phyloP scores from a whole-genome alignment of 179 eudicot genomes.

The Beta macrorhiza region DNA sequence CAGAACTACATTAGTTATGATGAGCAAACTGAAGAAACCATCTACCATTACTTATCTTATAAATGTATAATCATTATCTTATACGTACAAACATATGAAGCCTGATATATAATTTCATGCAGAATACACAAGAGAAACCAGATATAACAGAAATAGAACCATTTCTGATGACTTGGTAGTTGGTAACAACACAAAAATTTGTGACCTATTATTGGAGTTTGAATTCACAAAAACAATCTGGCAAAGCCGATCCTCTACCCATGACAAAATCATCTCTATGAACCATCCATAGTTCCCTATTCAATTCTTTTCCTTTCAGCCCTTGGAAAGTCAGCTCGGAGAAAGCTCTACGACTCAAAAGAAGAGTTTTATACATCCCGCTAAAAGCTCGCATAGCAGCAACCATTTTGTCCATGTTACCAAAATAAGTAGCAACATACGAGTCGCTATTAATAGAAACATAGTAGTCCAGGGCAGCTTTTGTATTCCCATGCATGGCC shows the following conservation, averaged over 20 bases:
- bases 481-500: slow-evolving; percentile 95
- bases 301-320: slow-evolving; percentile 50
- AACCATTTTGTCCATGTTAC: slow-evolving; percentile 99
- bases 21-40: too few relatives aligned
- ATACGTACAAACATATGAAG: too few relatives aligned
- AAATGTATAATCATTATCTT: too few relatives aligned
- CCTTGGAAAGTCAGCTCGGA: slow-evolving; percentile 60
- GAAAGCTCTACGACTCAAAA: slow-evolving; percentile 71
- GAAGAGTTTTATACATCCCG: slow-evolving; percentile 70
- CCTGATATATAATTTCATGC: too few relatives aligned
- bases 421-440: slow-evolving; percentile 86
- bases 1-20: too few relatives aligned
- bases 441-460: slow-evolving; percentile 84
- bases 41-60: too few relatives aligned
- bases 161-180: too few relatives aligned
- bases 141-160: too few relatives aligned
- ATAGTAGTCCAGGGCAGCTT: slow-evolving; percentile 90
- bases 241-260: slow-evolving; percentile 88
- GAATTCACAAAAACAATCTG: slow-evolving; percentile 92
- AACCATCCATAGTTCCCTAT: slow-evolving; percentile 65
- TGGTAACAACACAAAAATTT: neutral
- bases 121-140: too few relatives aligned
- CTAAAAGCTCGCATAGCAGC: slow-evolving; percentile 87
- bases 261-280: slow-evolving; percentile 71
- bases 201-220: slow-evolving; percentile 35